These are phyloP conservation scores for Cylindrotheca fusiformis DNA, from an alignment of 108 stramenopile genomes.

Conservation along the genomic window DNA sequence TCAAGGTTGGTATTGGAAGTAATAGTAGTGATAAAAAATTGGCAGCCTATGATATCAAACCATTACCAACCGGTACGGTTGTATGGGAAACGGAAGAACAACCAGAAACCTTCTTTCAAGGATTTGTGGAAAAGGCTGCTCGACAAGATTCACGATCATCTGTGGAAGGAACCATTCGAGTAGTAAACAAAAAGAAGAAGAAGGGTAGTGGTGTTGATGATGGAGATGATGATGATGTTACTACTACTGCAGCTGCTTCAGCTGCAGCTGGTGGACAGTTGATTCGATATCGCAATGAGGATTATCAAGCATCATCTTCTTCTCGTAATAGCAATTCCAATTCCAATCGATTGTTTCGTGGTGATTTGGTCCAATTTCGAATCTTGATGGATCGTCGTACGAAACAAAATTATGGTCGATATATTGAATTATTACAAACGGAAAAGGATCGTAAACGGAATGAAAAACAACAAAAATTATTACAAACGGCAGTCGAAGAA, in stretches of 20 bases:
- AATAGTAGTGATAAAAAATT: constrained; percentile 17
- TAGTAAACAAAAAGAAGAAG: constrained; percentile 2
- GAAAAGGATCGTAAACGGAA: constrained; percentile 50
- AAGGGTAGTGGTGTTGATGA: background rate
- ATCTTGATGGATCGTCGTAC: constrained; percentile 63
- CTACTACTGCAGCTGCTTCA: background rate
- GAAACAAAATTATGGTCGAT: constrained; percentile 47
- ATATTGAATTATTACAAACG: constrained; percentile 59
- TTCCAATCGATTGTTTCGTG: constrained; percentile 34
- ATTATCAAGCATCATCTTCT: constrained; percentile 12
- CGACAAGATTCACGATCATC: constrained; percentile 12
- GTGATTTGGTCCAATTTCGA: constrained; percentile 65
- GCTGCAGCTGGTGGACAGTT: constrained; percentile 11
- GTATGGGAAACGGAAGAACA: constrained; percentile 68
- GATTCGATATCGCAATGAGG: constrained; percentile 24
- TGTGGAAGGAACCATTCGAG: constrained; percentile 31
- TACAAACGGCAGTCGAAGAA: constrained; percentile 62
- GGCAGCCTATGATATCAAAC: constrained; percentile 41
- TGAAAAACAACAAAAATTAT: constrained; percentile 42
- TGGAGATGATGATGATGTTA: background rate
- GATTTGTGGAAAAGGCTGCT: constrained; percentile 40
- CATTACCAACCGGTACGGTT: constrained; percentile 44
- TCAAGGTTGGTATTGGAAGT: constrained; percentile 37
- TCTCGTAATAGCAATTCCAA: constrained; percentile 12
- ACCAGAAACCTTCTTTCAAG: constrained; percentile 45